A percentile compares a stretch with the other conserved stretches of the same genome.
phyloP scores from a whole-genome alignment of 208 protist species.

The Leishmania arabica region DNA sequence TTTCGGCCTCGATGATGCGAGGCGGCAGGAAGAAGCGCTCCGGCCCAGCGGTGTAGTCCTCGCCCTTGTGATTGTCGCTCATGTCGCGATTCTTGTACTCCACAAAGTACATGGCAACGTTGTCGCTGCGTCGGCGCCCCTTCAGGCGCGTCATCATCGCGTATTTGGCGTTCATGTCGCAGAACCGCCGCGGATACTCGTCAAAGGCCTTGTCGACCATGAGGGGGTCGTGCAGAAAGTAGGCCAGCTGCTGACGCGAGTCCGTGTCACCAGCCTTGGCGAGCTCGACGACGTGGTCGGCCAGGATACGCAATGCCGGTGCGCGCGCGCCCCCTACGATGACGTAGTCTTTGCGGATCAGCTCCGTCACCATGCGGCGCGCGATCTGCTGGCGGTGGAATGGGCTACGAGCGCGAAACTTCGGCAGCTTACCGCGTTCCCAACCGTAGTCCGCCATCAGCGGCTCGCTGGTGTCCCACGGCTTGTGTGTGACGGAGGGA shows the following conservation, averaged over 20 bases:
- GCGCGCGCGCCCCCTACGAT: slow-evolving; percentile 88
- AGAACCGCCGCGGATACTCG: slow-evolving; percentile 88
- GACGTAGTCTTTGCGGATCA: slow-evolving; percentile 89
- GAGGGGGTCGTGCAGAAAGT: slow-evolving; percentile 88
- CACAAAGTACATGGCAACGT: slow-evolving; percentile 90
- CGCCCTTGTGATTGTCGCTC: slow-evolving; percentile 91
- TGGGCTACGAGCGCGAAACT: slow-evolving; percentile 82
- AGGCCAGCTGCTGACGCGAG: slow-evolving; percentile 87
- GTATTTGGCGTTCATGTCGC: slow-evolving; percentile 84
- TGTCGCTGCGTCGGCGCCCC: slow-evolving; percentile 68
- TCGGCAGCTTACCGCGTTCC: slow-evolving; percentile 78
- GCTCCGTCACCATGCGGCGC: slow-evolving; percentile 90
- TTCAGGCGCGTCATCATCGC: slow-evolving; percentile 88
- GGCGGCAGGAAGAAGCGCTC: slow-evolving; percentile 92
- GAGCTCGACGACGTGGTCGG: slow-evolving; percentile 89
- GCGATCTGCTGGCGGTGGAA: slow-evolving; percentile 89
- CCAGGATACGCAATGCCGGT: slow-evolving; percentile 84
- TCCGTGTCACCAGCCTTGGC: slow-evolving; percentile 89
- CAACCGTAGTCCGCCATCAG: slow-evolving; percentile 89
- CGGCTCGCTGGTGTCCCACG: slow-evolving; percentile 75
- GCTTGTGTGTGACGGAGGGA: slow-evolving; percentile 69
- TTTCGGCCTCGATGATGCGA: slow-evolving; percentile 86
- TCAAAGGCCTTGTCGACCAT: slow-evolving; percentile 94
- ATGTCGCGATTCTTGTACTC: slow-evolving; percentile 90
- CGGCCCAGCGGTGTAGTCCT: slow-evolving; percentile 82